Conservation (phyloP, 768 basidiomycete species). For the Amanita pseudoporphyria region DNA sequence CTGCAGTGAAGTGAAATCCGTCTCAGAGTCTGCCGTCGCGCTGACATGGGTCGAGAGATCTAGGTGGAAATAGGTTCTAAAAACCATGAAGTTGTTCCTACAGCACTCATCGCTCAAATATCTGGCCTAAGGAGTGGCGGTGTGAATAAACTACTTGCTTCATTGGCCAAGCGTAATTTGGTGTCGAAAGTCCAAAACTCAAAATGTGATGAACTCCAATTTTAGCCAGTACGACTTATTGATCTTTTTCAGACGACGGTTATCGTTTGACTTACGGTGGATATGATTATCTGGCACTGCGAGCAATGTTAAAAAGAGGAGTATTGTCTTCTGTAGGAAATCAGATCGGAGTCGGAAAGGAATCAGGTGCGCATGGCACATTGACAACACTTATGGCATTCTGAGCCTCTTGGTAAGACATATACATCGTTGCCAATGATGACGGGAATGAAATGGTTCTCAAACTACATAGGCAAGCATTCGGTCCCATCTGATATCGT, state of each 20-base stretch:
- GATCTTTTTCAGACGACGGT: slow-evolving; percentile 71
- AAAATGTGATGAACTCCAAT: slow-evolving; percentile 52
- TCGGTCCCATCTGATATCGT: not conserved
- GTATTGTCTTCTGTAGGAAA: slow-evolving; percentile 89
- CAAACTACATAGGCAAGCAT: slow-evolving; percentile 80
- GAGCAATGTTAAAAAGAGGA: slow-evolving; percentile 85
- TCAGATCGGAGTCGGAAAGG: slow-evolving; percentile 97
- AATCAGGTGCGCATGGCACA: slow-evolving; percentile 55
- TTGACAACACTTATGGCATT: not conserved
- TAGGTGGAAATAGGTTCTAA: slow-evolving; percentile 98
- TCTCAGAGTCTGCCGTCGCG: not conserved
- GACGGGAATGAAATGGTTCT: slow-evolving; percentile 83
- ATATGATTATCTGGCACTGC: slow-evolving; percentile 94
- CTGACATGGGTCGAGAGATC: slow-evolving; percentile 3
- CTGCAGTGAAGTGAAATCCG: slow-evolving; percentile 47
- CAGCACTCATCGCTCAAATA: slow-evolving; percentile 80
- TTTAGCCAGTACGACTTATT: not conserved
- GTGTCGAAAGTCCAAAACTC: slow-evolving; percentile 86
- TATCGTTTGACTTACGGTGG: slow-evolving; percentile 97
- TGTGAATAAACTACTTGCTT: slow-evolving; percentile 86
- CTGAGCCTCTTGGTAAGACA: slow-evolving; percentile 38
- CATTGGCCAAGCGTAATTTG: slow-evolving; percentile 84
- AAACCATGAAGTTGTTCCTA: slow-evolving; percentile 95
- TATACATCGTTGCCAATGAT: slow-evolving; percentile 81
- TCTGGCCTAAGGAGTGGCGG: slow-evolving; percentile 90